Conservation (phyloP, 1,284 basidiomycete genomes). For the Grifola frondosa region DNA sequence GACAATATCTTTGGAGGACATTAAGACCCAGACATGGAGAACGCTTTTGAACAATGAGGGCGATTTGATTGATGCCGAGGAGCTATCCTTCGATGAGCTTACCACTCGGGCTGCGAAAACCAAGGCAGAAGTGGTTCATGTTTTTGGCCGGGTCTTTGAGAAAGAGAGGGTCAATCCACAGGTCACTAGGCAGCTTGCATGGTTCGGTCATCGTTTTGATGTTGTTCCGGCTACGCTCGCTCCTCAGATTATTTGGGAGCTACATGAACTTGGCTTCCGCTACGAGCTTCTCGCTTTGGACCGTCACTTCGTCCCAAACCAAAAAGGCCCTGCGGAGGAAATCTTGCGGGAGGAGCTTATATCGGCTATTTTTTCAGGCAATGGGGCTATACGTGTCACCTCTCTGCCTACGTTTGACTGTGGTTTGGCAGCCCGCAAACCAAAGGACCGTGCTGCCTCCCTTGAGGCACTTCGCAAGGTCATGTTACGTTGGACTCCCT, state of each 20-base stretch:
- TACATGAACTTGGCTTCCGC: conserved; percentile 12
- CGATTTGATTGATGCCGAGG: no score
- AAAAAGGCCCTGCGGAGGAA: background rate
- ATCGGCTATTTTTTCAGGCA: background rate
- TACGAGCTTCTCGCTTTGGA: conserved; percentile 12
- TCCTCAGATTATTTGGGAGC: conserved; percentile 9
- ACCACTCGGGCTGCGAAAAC: no score
- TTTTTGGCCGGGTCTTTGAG: background rate
- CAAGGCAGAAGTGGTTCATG: no score
- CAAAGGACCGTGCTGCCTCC: background rate
- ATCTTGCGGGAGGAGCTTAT: background rate
- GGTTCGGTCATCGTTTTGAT: background rate
- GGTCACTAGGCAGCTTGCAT: no score
- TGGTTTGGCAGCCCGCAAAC: background rate
- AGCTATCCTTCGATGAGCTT: no score
- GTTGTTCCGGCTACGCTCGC: background rate
- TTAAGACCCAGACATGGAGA: no score
- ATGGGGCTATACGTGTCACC: background rate
- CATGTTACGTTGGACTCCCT: conserved; percentile 1
- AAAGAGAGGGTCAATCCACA: background rate
- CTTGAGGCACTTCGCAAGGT: conserved; percentile 5
- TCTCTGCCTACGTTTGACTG: background rate
- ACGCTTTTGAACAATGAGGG: no score
- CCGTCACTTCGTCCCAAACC: background rate
- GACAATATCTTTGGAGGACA: no score